Conservation (phyloP, 208 protist genomes). For the Wallacemonas sp. region DNA sequence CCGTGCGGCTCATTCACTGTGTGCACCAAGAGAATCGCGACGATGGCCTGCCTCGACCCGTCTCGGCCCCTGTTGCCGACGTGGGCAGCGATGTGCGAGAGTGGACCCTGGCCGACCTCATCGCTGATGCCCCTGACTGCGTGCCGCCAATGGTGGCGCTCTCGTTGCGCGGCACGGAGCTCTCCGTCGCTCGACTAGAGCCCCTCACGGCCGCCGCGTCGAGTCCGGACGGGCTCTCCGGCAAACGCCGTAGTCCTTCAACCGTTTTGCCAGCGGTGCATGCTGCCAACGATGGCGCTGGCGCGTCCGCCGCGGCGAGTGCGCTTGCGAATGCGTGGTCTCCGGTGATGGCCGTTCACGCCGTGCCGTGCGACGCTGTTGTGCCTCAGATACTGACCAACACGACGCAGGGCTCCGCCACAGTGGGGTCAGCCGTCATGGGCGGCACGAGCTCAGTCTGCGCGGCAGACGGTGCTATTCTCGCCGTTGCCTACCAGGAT, state of each 20-base stretch:
- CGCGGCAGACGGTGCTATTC: conserved; percentile 9
- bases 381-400: not conserved
- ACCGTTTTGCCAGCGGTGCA: no score
- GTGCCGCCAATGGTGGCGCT: conserved; percentile 2
- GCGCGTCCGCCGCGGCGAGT: no score
- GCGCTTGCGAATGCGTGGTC: conserved; percentile 5
- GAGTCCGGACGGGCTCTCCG: no score
- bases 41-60: not conserved
- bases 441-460: not conserved
- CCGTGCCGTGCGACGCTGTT: conserved; percentile 5
- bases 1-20: conserved; percentile 20
- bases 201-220: not conserved
- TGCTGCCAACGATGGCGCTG: not conserved
- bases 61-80: not conserved
- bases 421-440: no score
- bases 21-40: conserved; percentile 10
- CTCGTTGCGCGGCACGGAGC: conserved; percentile 5
- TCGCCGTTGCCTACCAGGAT: conserved; percentile 30
- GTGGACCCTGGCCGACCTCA: not conserved
- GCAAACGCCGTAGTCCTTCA: no score
- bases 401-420: not conserved
- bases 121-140: not conserved
- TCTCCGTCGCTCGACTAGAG: not conserved
- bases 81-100: not conserved
- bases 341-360: conserved; percentile 24